phyloP scores from a whole-genome alignment of 805 yeast species.

The Saccharomyces paradoxus region DNA sequence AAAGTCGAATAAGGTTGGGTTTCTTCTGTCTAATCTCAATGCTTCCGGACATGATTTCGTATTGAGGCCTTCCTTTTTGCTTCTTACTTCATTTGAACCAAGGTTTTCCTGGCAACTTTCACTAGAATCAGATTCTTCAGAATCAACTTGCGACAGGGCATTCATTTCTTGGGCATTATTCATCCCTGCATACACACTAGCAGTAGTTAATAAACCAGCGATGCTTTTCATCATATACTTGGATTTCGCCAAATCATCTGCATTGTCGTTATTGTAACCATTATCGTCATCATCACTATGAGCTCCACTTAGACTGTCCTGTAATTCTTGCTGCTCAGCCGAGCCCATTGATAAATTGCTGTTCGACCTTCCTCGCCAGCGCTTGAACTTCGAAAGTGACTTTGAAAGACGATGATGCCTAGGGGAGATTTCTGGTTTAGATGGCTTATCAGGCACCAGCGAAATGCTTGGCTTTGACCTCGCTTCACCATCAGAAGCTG shows the following conservation, averaged over 20 bases:
- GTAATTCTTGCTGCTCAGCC: neutral
- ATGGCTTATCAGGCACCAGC: neutral
- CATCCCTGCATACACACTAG: slow-evolving; percentile 42
- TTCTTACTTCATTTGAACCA: neutral
- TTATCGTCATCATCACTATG: slow-evolving; percentile 3
- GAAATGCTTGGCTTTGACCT: neutral
- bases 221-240: slow-evolving; percentile 44
- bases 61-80: neutral
- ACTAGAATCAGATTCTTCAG: slow-evolving; percentile 3
- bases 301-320: neutral
- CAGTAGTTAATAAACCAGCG: slow-evolving; percentile 48
- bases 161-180: slow-evolving; percentile 19
- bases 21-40: slow-evolving; percentile 3
- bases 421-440: neutral
- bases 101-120: neutral
- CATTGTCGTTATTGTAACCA: slow-evolving; percentile 17
- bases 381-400: neutral
- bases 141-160: slow-evolving; percentile 14
- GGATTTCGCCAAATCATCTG: slow-evolving; percentile 30
- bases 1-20: slow-evolving; percentile 16
- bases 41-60: neutral
- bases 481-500: neutral
- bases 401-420: neutral
- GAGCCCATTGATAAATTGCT: neutral
- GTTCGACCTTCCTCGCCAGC: neutral